phyloP scores from a whole-genome alignment of 2,329 filamentous ascomycete genomes.

The Sordariomycetes sp. region DNA sequence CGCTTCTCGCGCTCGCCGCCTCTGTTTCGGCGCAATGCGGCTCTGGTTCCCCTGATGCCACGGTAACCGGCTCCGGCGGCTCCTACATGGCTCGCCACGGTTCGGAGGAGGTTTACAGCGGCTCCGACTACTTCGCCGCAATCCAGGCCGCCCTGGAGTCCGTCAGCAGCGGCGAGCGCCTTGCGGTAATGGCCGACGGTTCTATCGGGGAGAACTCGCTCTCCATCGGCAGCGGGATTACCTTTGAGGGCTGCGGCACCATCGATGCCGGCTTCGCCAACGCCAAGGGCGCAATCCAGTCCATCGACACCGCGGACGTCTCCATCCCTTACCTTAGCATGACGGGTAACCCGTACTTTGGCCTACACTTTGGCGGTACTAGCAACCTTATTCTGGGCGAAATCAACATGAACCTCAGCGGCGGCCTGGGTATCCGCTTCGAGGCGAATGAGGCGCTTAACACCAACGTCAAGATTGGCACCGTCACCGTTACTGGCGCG shows the following conservation, averaged over 20 bases:
- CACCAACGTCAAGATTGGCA: constrained; percentile 38
- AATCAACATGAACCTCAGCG: constrained; percentile 40
- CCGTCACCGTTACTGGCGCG: constrained; percentile 35
- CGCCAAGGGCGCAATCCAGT: constrained; percentile 40
- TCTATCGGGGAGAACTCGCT: constrained; percentile 40
- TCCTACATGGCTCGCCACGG: constrained; percentile 30
- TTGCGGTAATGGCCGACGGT: constrained; percentile 38
- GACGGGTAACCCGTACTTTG: constrained; percentile 45
- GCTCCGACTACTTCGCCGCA: constrained; percentile 37
- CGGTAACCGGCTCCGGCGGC: constrained; percentile 29
- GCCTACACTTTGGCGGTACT: constrained; percentile 39
- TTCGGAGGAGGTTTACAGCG: constrained; percentile 31
- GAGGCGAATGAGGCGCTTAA: constrained; percentile 39
- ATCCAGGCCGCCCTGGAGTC: constrained; percentile 40
- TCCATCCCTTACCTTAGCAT: constrained; percentile 42
- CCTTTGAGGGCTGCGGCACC: constrained; percentile 44
- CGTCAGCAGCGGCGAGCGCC: constrained; percentile 35
- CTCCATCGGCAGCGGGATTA: constrained; percentile 36
- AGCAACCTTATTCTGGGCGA: constrained; percentile 31
- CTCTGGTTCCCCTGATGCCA: constrained; percentile 28
- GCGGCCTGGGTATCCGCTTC: constrained; percentile 42
- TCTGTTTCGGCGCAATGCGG: constrained; percentile 29
- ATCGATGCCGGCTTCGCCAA: constrained; percentile 28
- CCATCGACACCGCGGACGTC: constrained; percentile 29
- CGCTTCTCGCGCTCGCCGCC: constrained; percentile 25